phyloP scores from a whole-genome alignment of 441 rosid genomes.

The Melastoma candidum region DNA sequence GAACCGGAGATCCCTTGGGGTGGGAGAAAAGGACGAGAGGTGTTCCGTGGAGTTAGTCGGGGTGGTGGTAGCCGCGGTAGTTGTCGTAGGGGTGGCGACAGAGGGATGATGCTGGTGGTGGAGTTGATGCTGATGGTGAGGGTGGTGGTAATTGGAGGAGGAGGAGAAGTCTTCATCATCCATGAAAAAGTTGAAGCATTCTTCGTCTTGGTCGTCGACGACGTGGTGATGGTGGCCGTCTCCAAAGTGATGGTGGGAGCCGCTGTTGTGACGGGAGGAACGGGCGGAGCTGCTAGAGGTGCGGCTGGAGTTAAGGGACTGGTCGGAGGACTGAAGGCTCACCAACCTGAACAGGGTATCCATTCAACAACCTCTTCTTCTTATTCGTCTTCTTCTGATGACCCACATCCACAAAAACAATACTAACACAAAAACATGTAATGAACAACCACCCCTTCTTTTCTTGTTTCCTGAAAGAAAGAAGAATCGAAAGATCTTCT shows the following conservation, averaged over 20 bases:
- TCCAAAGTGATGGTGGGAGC: constrained; percentile 19
- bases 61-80: constrained; percentile 25
- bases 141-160: constrained; percentile 44
- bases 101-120: constrained; percentile 15
- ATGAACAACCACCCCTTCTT: no score
- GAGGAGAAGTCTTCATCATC: constrained; percentile 97
- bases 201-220: constrained; percentile 30
- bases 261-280: constrained; percentile 41
- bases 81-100: constrained; percentile 26
- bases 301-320: constrained; percentile 16
- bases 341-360: constrained; percentile 91
- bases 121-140: constrained; percentile 20
- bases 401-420: constrained; percentile 30
- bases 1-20: constrained; percentile 31
- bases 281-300: constrained; percentile 61
- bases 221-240: constrained; percentile 17
- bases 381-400: constrained; percentile 14
- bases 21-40: constrained; percentile 34
- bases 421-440: background rate
- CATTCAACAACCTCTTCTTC: constrained; percentile 29
- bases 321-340: constrained; percentile 25
- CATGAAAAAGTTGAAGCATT: constrained; percentile 98
- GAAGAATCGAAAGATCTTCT: no score
- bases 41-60: constrained; percentile 24
- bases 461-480: no score